phyloP scores from a whole-genome alignment of 75 land plant species.

The Cunninghamia lanceolata region DNA sequence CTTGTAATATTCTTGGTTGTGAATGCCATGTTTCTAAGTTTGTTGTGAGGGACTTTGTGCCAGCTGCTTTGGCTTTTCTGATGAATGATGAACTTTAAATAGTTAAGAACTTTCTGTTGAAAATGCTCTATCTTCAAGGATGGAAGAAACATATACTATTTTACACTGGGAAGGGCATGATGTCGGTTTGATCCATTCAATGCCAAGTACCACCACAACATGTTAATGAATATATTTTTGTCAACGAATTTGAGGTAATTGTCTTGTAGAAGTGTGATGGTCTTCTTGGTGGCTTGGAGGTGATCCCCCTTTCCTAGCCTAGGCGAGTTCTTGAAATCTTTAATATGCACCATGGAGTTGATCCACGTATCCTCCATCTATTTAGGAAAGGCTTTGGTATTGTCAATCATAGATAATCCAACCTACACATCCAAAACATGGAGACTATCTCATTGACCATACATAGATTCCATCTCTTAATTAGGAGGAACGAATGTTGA shows the following conservation, averaged over 20 bases:
- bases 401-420: slow-evolving; percentile 1
- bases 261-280: slow-evolving; percentile 54
- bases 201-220: slow-evolving; percentile 60
- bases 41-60: slow-evolving; percentile 66
- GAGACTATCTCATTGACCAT: background rate
- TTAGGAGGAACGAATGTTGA: background rate
- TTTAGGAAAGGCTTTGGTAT: background rate
- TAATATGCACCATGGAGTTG: slow-evolving; percentile 61
- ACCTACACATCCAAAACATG: background rate
- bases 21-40: too few species aligned
- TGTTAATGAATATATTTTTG: slow-evolving; percentile 61
- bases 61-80: slow-evolving; percentile 55
- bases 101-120: slow-evolving; percentile 54
- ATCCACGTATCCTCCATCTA: slow-evolving; percentile 12
- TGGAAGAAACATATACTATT: slow-evolving; percentile 60
- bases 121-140: slow-evolving; percentile 51
- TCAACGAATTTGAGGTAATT: slow-evolving; percentile 83
- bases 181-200: slow-evolving; percentile 52
- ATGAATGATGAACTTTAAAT: slow-evolving; percentile 62
- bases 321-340: slow-evolving; percentile 62
- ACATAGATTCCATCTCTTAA: background rate
- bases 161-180: slow-evolving; percentile 63
- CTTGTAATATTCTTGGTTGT: too few species aligned
- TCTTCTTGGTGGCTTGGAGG: slow-evolving; percentile 33
- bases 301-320: slow-evolving; percentile 28